phyloP scores from a whole-genome alignment of 2,329 filamentous ascomycete species.

The Exophiala sp. region DNA sequence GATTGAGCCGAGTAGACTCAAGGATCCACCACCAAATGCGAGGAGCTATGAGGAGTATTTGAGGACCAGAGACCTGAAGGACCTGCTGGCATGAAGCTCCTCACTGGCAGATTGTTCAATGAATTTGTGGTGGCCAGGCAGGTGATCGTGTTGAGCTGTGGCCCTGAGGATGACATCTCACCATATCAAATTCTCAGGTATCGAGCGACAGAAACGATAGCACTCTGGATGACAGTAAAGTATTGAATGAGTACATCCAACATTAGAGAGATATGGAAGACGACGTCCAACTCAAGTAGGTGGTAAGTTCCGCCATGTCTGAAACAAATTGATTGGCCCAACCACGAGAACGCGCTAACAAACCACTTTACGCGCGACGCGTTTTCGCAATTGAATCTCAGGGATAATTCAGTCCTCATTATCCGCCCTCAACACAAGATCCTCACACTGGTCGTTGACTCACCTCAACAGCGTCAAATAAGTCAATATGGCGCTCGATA shows the following conservation, averaged over 20 bases:
- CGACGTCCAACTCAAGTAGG: no score
- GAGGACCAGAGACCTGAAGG: slow-evolving; percentile 6
- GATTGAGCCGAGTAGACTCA: slow-evolving; percentile 9
- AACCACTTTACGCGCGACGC: slow-evolving; percentile 10
- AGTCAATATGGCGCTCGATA: slow-evolving; percentile 32
- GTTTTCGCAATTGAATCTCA: neutral
- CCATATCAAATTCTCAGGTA: no score
- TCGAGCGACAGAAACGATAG: no score
- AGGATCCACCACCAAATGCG: slow-evolving; percentile 1
- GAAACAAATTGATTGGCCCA: neutral
- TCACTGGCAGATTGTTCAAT: no score
- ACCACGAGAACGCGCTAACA: slow-evolving; percentile 2
- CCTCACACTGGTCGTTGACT: neutral
- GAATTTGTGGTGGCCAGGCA: no score
- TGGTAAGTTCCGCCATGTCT: no score
- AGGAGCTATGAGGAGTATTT: slow-evolving; percentile 11
- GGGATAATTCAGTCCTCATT: neutral
- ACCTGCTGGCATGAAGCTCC: neutral
- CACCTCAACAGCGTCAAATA: neutral
- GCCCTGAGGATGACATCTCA: no score
- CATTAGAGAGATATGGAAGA: no score
- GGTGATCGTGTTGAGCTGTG: no score
- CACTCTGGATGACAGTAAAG: no score
- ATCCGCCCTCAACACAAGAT: neutral
- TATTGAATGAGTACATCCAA: no score